These are phyloP conservation scores for Leccinum olivaceopallidum DNA, from an alignment of 768 basidiomycete species.

Conservation along the genomic window DNA sequence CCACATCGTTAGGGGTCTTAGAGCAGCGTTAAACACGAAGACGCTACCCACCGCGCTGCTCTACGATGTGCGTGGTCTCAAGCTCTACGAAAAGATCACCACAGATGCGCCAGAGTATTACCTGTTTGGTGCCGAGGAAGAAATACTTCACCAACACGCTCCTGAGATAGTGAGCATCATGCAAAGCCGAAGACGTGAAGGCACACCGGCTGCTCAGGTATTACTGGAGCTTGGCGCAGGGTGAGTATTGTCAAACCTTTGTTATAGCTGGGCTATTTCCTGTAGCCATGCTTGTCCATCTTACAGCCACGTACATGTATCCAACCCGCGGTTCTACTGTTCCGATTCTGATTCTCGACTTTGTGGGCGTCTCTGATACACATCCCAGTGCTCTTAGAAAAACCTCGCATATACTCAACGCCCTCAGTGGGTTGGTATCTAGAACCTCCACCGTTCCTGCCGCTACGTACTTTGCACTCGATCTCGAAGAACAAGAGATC, in stretches of 20 bases:
- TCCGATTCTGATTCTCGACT: neutral
- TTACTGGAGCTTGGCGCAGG: constrained; percentile 94
- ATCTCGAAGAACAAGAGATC: constrained; percentile 86
- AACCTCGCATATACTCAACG: constrained; percentile 79
- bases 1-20: constrained; percentile 57
- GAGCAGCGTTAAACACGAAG: constrained; percentile 53
- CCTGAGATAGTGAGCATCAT: constrained; percentile 75
- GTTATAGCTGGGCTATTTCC: neutral
- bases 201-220: constrained; percentile 49
- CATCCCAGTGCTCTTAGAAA: constrained; percentile 74
- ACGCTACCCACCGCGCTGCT: constrained; percentile 79
- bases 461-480: constrained; percentile 88
- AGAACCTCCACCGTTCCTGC: constrained; percentile 40
- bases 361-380: constrained; percentile 12
- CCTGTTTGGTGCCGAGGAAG: constrained; percentile 84
- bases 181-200: constrained; percentile 41
- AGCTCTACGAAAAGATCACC: constrained; percentile 85
- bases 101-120: constrained; percentile 84
- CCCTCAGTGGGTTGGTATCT: constrained; percentile 58
- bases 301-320: neutral
- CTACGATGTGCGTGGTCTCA: constrained; percentile 84
- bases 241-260: constrained; percentile 45
- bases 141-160: constrained; percentile 72
- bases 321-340: neutral
- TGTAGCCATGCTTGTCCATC: neutral